Percentiles rank a stretch among this genome's conserved stretches.
phyloP scores from a whole-genome alignment of 495 filamentous ascomycete species.

The Trypethelium eluteriae region DNA sequence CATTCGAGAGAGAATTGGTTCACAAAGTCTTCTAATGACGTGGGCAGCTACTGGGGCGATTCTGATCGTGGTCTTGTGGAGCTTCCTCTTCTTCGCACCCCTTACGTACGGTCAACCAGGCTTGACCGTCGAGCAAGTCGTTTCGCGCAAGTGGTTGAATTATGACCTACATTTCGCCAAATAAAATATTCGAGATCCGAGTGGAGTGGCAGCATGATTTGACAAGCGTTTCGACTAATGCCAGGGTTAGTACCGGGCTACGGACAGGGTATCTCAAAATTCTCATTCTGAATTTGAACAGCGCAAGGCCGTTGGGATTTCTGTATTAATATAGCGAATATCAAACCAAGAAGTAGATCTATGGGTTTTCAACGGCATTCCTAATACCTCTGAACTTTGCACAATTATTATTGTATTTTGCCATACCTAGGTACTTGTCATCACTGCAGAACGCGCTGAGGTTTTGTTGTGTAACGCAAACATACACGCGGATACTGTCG shows the following conservation, averaged over 20 bases:
- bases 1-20: constrained; percentile 69
- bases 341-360: neutral
- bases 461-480: neutral
- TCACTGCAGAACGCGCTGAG: neutral
- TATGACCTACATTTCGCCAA: constrained; percentile 99
- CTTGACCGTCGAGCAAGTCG: constrained; percentile 70
- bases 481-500: neutral
- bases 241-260: neutral
- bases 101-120: constrained; percentile 93
- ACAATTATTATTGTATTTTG: no score
- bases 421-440: neutral
- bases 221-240: neutral
- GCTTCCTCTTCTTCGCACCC: constrained; percentile 89
- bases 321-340: neutral
- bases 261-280: neutral
- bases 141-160: constrained; percentile 85
- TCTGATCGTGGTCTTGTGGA: constrained; percentile 57
- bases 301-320: neutral
- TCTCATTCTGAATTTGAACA: neutral
- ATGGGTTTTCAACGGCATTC: no score
- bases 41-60: constrained; percentile 75
- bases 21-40: constrained; percentile 64
- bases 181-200: constrained; percentile 40
- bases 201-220: neutral
- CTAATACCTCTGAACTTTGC: no score